These are phyloP conservation scores for Kluyveromyces aestuarii DNA, from an alignment of 805 yeast species.

Conservation along the genomic window DNA sequence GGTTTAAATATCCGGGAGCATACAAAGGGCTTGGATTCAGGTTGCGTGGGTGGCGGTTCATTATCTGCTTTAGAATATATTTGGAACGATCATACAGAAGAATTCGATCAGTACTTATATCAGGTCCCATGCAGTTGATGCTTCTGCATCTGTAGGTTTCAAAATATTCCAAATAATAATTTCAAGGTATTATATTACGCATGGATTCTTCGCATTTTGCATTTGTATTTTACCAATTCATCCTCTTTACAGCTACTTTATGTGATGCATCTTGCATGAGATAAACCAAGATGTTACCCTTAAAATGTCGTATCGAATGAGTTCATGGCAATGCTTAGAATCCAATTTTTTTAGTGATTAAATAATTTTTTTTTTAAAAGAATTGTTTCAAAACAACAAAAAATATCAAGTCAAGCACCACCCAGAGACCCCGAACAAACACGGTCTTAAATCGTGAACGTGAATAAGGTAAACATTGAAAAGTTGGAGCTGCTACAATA, in stretches of 20 bases:
- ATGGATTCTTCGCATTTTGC: no score
- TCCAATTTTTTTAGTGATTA: not conserved
- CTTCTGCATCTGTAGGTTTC: not conserved
- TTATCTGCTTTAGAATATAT: slow-evolving; percentile 44
- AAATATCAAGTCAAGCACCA: not conserved
- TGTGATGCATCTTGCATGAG: no score
- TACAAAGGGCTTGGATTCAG: slow-evolving; percentile 75
- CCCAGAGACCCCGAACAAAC: slow-evolving; percentile 3
- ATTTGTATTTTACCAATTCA: no score
- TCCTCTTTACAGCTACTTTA: no score
- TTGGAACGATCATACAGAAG: slow-evolving; percentile 5
- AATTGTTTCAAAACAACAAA: not conserved
- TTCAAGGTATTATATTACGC: no score
- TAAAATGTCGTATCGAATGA: no score
- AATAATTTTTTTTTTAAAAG: not conserved
- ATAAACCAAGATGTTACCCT: no score
- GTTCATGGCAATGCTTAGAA: no score
- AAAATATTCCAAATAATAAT: no score
- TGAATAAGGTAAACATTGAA: not conserved
- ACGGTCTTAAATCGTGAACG: not conserved
- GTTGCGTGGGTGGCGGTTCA: slow-evolving; percentile 68
- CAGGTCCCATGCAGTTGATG: slow-evolving; percentile 8
- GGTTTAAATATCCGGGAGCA: slow-evolving; percentile 60
- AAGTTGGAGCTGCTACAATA: not conserved
- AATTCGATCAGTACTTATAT: slow-evolving; percentile 6